Base-by-base conservation (phyloP, 768 basidiomycete species). In the Tricholoma terreum region DNA sequence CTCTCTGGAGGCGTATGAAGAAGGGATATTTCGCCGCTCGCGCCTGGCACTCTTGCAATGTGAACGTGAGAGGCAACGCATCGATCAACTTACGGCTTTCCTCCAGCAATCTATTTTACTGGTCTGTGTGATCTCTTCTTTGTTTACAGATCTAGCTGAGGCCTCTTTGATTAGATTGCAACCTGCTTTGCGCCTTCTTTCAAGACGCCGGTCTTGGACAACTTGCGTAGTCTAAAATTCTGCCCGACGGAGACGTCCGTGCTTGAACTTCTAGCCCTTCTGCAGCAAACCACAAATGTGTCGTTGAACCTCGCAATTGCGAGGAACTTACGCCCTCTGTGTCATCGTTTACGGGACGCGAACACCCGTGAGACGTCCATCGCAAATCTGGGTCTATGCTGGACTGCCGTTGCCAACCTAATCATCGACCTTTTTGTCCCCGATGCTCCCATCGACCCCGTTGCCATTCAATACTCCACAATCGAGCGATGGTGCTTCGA, bases 361-460 rank as follows among this genome's bases (percentile, higher is more conserved):
- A 42, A 50, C 22, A 27, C 30, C 14, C 53, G 50, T 50, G 40
- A 55, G 19, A 55, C 60, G 46, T 43, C 43, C 51, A 59, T 59
- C 46, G 49, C 63, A 63, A 57, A 61, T 50, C 36, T 71, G 57
- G 73, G 76, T 8, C 62, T 67, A 22, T 73, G 67, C 55, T 95
- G 88, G 85, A 74, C 92, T 31, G 80, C 79, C 1, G 66, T 90
- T 50, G 79, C 82, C 45, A 77, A 77, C 15, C 61, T 86, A 54
- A 70, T 94, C 22, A 67, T 93, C 21, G 77, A 86, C 3, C 79
- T 95, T 17, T 87, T 88, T 65, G 77, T 98, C 36, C 94, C 97
- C 0, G 82, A 92, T 68, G 74, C 83, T 1, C 93, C 95, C 2
- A 73, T 98, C 50, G 97, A 99, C 69, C 97, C 97, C 24, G 85